phyloP scores from a whole-genome alignment of 139 green algal genomes.

The Chlorella vulgaris region DNA sequence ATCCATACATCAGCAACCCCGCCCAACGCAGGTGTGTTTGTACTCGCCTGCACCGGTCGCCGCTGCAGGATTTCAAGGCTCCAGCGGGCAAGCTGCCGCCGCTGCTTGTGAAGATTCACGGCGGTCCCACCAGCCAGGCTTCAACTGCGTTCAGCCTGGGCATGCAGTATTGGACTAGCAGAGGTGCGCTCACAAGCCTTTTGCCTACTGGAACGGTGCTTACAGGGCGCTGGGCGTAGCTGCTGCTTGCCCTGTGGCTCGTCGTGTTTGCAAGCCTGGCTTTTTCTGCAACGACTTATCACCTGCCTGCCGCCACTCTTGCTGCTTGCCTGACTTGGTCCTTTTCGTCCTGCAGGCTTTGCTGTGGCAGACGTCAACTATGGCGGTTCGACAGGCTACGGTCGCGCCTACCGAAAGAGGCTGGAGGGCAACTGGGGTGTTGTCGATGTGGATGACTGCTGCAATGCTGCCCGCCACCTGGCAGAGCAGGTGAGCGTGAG shows the following conservation, averaged over 20 bases:
- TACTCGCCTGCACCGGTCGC: no score
- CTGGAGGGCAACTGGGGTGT: conserved; percentile 71
- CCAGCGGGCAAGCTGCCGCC: conserved; percentile 48
- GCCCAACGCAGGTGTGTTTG: no score
- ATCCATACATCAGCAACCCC: no score
- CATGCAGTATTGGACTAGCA: conserved; percentile 75
- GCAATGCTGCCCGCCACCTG: conserved; percentile 56
- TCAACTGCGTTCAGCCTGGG: conserved; percentile 51
- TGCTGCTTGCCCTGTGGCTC: no score
- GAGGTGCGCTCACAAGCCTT: conserved; percentile 41
- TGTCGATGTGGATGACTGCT: conserved; percentile 79
- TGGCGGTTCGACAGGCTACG: conserved; percentile 76
- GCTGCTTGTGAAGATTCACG: conserved; percentile 76
- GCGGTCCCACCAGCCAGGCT: conserved; percentile 65
- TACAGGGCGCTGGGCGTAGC: no score
- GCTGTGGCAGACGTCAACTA: conserved; percentile 83
- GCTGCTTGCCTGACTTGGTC: not conserved
- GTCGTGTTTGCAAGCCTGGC: not conserved
- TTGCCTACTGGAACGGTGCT: no score
- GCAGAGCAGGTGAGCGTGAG: conserved; percentile 7
- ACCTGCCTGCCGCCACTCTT: not conserved
- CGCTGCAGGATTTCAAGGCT: conserved; percentile 9
- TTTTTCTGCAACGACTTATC: no score
- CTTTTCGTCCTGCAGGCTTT: conserved; percentile 46
- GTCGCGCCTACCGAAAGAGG: conserved; percentile 67